These are phyloP conservation scores for Seiridium unicorne DNA, from an alignment of 2,329 filamentous ascomycete species.

Conservation along the genomic window DNA sequence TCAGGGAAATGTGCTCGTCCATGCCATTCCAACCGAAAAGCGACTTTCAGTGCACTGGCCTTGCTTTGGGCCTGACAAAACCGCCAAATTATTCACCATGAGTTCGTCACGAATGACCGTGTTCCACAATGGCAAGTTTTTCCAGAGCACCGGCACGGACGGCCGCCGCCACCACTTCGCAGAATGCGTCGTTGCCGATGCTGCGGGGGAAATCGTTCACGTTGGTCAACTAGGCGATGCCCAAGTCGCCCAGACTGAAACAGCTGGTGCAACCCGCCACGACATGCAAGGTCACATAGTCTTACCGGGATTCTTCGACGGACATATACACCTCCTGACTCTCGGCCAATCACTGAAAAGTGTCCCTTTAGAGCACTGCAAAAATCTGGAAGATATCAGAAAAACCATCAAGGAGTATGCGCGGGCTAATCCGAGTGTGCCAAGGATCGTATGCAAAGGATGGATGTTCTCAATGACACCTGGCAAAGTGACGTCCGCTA, in stretches of 20 bases:
- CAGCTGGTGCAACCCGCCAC: conserved; percentile 20
- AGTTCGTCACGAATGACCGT: conserved; percentile 30
- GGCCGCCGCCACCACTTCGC: conserved; percentile 30
- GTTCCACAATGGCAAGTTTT: conserved; percentile 58
- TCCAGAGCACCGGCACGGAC: conserved; percentile 41
- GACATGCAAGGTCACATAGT: conserved; percentile 40
- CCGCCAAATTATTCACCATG: neutral
- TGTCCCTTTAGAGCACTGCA: conserved; percentile 44
- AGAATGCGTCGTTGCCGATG: conserved; percentile 34
- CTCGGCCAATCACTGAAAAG: conserved; percentile 54
- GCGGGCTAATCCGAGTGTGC: conserved; percentile 37
- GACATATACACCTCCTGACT: conserved; percentile 56
- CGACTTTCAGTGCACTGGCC: conserved; percentile 35
- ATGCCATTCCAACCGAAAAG: conserved; percentile 29
- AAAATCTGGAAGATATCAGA: conserved; percentile 47
- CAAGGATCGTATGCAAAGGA: conserved; percentile 49
- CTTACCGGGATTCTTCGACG: conserved; percentile 56
- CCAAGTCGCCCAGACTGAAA: conserved; percentile 24
- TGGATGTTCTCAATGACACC: conserved; percentile 59
- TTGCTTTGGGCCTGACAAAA: neutral
- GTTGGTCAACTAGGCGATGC: conserved; percentile 32
- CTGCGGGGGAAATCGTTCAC: conserved; percentile 30
- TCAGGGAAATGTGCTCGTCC: neutral
- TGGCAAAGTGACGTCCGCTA: conserved; percentile 43
- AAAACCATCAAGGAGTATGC: conserved; percentile 43